Conservation (phyloP, 495 filamentous ascomycete species). For the Astrothelium macrocarpum region DNA sequence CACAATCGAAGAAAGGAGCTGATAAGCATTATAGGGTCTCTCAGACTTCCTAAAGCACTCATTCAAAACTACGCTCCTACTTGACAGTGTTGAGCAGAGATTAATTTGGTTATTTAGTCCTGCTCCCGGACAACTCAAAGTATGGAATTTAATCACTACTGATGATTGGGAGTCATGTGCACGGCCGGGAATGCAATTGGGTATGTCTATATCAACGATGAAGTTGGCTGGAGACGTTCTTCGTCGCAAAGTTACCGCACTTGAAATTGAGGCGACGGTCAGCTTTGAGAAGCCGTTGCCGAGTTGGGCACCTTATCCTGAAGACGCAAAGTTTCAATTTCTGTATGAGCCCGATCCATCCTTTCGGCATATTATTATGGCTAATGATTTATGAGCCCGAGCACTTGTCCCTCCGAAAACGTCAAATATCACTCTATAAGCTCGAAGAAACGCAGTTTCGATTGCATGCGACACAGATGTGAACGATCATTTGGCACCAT, state of each 20-base stretch:
- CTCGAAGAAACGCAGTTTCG: not conserved
- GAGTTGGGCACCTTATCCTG: not conserved
- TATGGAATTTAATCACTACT: not conserved
- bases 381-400: not conserved
- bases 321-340: not conserved
- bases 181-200: not conserved
- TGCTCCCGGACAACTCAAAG: not conserved
- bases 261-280: not conserved
- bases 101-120: not conserved
- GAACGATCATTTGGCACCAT: not conserved
- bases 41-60: not conserved
- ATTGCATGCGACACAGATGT: not conserved
- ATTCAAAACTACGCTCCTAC: not conserved
- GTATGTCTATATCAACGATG: not conserved
- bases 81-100: not conserved
- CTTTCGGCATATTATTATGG: not conserved
- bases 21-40: not conserved
- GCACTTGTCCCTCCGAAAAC: not conserved
- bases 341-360: not conserved
- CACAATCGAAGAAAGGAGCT: not conserved
- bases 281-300: not conserved
- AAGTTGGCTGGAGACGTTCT: not conserved
- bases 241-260: not conserved
- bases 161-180: not conserved
- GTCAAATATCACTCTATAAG: not conserved